Percentiles rank a stretch among this genome's conserved stretches.
These are phyloP conservation scores for Bauhinia variegata DNA, from an alignment of 306 rosid species.

Conservation along the genomic window DNA sequence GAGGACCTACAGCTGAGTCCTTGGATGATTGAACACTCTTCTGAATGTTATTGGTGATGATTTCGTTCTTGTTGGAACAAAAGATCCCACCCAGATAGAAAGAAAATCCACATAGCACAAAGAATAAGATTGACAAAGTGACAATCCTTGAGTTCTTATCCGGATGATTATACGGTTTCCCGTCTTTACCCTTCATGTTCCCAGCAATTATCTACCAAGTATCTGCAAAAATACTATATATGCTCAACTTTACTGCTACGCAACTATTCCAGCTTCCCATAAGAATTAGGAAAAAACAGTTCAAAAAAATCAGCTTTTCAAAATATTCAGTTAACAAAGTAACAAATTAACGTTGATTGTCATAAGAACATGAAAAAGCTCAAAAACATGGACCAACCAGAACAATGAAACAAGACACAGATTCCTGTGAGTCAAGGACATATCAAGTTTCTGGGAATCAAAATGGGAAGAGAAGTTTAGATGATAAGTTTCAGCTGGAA, in stretches of 20 bases:
- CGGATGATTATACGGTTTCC: constrained; percentile 60
- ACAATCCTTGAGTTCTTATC: constrained; percentile 61
- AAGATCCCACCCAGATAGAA: constrained; percentile 91
- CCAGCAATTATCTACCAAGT: constrained; percentile 35
- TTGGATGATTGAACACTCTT: constrained; percentile 48
- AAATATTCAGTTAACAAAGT: constrained; percentile 19
- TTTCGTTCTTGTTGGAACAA: constrained; percentile 52
- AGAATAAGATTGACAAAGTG: constrained; percentile 50
- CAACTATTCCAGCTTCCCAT: constrained; percentile 18
- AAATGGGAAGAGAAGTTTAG: background rate
- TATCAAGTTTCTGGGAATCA: constrained; percentile 39
- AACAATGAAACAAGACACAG: constrained; percentile 34
- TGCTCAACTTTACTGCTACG: constrained; percentile 1
- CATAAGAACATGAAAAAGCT: too few species aligned
- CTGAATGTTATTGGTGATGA: constrained; percentile 36
- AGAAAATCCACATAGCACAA: constrained; percentile 72
- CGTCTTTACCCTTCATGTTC: constrained; percentile 90
- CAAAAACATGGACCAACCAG: constrained; percentile 17
- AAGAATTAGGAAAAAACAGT: background rate
- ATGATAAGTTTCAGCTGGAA: constrained; percentile 37
- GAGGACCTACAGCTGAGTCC: constrained; percentile 49
- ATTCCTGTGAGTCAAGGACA: constrained; percentile 25
- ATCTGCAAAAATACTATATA: constrained; percentile 50
- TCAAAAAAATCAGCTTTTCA: constrained; percentile 18
- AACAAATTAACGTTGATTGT: background rate